Conservation (phyloP, 2,329 filamentous ascomycete genomes). For the Leptographium wingfieldii region DNA sequence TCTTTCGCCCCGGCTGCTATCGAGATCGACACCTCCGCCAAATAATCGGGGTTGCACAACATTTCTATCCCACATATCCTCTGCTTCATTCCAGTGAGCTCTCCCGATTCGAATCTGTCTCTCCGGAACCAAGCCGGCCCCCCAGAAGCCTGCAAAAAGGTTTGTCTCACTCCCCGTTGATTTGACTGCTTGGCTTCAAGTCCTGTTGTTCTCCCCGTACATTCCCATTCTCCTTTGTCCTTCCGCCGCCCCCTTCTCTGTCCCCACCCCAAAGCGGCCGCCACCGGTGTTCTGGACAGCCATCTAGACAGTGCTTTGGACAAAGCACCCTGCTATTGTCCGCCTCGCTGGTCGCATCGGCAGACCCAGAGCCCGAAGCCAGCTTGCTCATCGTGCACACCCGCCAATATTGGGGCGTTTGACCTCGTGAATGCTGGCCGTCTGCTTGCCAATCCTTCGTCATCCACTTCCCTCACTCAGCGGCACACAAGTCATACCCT, state of each 20-base stretch:
- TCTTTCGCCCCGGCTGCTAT: neutral
- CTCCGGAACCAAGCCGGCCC: neutral
- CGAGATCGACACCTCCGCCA: neutral
- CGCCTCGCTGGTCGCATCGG: too few relatives aligned
- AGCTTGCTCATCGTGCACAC: neutral
- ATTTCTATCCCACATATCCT: neutral
- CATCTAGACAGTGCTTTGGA: neutral
- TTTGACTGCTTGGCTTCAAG: neutral
- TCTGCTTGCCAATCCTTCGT: neutral
- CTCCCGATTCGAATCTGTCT: neutral
- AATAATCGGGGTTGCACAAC: neutral
- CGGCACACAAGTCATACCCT: neutral
- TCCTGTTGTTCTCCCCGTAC: too few relatives aligned
- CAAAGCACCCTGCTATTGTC: neutral
- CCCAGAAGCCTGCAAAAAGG: neutral
- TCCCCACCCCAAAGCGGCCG: neutral
- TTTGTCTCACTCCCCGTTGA: neutral
- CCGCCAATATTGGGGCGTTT: neutral
- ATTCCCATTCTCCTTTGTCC: neutral
- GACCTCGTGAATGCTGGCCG: neutral
- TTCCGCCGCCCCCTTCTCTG: neutral
- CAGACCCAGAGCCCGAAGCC: neutral
- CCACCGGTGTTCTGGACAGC: neutral
- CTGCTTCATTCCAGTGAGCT: neutral
- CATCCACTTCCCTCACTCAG: neutral